Evolutionary conservation across 2,329 filamentous ascomycete genomes (phyloP).

Genomic region (Penicillium sp.): DNA sequence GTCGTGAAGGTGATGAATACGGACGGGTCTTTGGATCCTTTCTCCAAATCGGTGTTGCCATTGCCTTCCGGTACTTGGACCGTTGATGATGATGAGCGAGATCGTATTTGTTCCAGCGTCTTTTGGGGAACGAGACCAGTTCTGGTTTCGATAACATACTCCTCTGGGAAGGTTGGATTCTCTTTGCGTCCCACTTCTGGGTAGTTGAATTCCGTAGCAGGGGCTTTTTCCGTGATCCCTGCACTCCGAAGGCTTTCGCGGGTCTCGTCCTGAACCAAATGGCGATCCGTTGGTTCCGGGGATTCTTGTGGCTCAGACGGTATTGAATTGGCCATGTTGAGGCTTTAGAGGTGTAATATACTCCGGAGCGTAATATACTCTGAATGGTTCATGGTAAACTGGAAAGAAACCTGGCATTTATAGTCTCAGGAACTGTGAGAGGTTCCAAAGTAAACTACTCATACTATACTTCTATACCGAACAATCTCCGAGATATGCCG

Average conservation of each 20-base stretch:
- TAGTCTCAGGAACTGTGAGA: conserved; percentile 3
- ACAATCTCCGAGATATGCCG: conserved; percentile 23
- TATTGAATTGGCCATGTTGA: conserved; percentile 14
- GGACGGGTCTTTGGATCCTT: conserved; percentile 20
- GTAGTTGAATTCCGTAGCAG: conserved; percentile 35
- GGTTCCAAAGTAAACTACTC: background rate
- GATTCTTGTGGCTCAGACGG: conserved; percentile 7
- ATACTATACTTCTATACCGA: conserved; percentile 14
- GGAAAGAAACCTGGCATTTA: conserved; percentile 15
- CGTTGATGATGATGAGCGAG: conserved; percentile 14
- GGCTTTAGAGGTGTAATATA: background rate
- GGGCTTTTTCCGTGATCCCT: conserved; percentile 28
- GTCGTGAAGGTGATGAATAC: conserved; percentile 66
- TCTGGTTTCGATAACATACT: conserved; percentile 26
- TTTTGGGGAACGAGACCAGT: conserved; percentile 26
- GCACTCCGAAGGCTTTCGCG: conserved; percentile 25
- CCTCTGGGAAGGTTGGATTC: conserved; percentile 27
- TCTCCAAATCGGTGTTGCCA: conserved; percentile 30
- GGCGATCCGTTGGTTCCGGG: conserved; percentile 1
- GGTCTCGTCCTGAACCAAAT: conserved; percentile 22
- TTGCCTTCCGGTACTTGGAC: conserved; percentile 10
- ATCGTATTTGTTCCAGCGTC: conserved; percentile 24
- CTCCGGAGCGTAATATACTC: no score
- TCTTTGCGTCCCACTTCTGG: conserved; percentile 29
- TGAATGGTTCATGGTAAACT: background rate